Base-by-base conservation (phyloP, 2,329 filamentous ascomycete genomes). In the Diaporthe citrichinensis region DNA sequence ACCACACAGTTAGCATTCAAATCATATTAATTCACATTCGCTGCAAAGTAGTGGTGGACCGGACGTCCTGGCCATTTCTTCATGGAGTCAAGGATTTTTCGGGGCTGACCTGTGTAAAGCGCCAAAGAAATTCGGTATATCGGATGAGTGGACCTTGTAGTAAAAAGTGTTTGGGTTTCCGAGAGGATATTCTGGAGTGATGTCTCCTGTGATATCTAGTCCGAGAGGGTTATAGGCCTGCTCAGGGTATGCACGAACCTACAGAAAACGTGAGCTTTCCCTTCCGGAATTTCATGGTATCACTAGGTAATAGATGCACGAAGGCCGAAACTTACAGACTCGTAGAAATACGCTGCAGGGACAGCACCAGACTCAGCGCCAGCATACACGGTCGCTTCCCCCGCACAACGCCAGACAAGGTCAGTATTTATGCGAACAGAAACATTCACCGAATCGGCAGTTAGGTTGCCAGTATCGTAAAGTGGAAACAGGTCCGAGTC, bases 241-340 rank as follows among this genome's bases (percentile, higher is more conserved):
- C 62, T 68, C 62, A 53, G 62, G 62, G 39, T 68, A 53, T 23
- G 62, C 62, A 25, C 46, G 62, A 68, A 68, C 31, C 46, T 68
- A 20, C 23, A 4, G 23, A 53, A 4, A 39, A n/a, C 28, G 23
- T 68, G 28, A 51, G 62, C 23, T 25, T 51, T 36, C 9, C 4
- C 31, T 17, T 46, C 31, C 17, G 7, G 10, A 15, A 12, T 17
- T 36, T 7, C n/a, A 2, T 31, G 14, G 14, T 44, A 39, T 44
- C n/a, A 41, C 23, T 28, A 49, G 9, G 6, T 51, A 36, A 51
- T 51, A 9, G 5, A 51, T 49, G 44, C 12, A 20, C 25, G 5
- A 49, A 49, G 41, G 4, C 15, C 6, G 9, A 51, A 31, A 67
- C 61, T 51, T 51, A 51, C 61, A n/a, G 61, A 67, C 61, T 67